Conservation (phyloP, 1,284 basidiomycete species). For the Cutaneotrichosporon dermatis region DNA sequence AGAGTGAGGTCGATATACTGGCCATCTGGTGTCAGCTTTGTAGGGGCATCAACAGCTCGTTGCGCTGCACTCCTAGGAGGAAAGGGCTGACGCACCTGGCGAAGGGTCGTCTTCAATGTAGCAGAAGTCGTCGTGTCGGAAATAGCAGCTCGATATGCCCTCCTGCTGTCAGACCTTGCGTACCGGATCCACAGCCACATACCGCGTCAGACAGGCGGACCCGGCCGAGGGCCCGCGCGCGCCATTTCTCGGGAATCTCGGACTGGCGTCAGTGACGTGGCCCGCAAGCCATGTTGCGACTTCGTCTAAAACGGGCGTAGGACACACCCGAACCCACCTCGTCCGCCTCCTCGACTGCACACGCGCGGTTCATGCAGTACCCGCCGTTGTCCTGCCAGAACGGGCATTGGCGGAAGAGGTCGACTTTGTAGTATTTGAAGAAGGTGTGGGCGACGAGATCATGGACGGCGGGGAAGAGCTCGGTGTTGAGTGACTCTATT, state of each 20-base stretch:
- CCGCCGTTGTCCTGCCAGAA: constrained; percentile 90
- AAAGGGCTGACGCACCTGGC: constrained; percentile 47
- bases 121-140: constrained; percentile 88
- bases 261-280: constrained; percentile 54
- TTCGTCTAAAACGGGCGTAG: not conserved
- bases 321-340: constrained; percentile 59
- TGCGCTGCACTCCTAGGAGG: not conserved
- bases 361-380: constrained; percentile 86
- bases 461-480: constrained; percentile 68
- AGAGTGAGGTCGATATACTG: constrained; percentile 88
- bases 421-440: constrained; percentile 92
- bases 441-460: constrained; percentile 81
- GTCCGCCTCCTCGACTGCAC: constrained; percentile 85
- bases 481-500: constrained; percentile 80
- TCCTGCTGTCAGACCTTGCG: constrained; percentile 39
- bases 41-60: not conserved
- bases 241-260: constrained; percentile 87
- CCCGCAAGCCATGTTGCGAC: not conserved
- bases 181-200: too few relatives aligned
- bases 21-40: constrained; percentile 59
- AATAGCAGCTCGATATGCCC: constrained; percentile 71
- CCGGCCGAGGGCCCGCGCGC: constrained; percentile 69
- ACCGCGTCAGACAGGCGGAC: constrained; percentile 44
- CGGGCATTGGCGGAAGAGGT: constrained; percentile 92
- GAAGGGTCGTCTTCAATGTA: constrained; percentile 75